Evolutionary conservation across 495 filamentous ascomycete genomes (phyloP).

Genomic region (Neurospora cerealis): DNA sequence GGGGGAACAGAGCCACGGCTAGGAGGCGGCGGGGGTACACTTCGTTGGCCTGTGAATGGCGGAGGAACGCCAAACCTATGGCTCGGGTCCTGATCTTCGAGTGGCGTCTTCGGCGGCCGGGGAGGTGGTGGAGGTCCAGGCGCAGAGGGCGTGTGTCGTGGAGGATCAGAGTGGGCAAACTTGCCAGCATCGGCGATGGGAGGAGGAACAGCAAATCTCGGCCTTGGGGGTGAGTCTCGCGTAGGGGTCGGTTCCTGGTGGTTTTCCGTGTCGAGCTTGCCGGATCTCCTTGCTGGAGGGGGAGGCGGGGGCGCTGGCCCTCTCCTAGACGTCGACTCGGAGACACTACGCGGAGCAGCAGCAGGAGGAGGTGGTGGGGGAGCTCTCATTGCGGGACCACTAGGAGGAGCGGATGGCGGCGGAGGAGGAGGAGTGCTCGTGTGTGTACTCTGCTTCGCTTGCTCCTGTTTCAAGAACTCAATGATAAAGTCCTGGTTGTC

Average conservation of each 20-base stretch:
- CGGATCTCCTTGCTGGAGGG: slow-evolving; percentile 58
- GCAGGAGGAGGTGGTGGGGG: slow-evolving; percentile 50
- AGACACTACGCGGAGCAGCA: slow-evolving; percentile 23
- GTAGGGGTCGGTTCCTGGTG: slow-evolving; percentile 46
- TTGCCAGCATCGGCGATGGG: slow-evolving; percentile 80
- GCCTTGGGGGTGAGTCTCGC: slow-evolving; percentile 48
- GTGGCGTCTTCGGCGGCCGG: slow-evolving; percentile 74
- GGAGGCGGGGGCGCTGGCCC: slow-evolving; percentile 80
- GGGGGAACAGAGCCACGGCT: slow-evolving; percentile 56
- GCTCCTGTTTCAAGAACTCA: slow-evolving; percentile 74
- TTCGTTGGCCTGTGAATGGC: slow-evolving; percentile 63
- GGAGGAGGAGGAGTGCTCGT: slow-evolving; percentile 46
- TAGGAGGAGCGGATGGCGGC: slow-evolving; percentile 35
- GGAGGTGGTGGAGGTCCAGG: slow-evolving; percentile 77
- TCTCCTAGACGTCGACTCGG: slow-evolving; percentile 40
- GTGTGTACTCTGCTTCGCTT: slow-evolving; percentile 41
- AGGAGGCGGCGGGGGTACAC: slow-evolving; percentile 65
- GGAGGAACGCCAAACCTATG: slow-evolving; percentile 71
- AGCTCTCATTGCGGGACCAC: slow-evolving; percentile 25
- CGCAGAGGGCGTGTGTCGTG: slow-evolving; percentile 50
- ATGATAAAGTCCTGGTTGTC: slow-evolving; percentile 95
- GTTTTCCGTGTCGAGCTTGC: slow-evolving; percentile 25
- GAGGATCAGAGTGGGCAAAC: slow-evolving; percentile 47
- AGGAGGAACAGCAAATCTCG: slow-evolving; percentile 71
- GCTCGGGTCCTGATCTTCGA: slow-evolving; percentile 47